Base-by-base conservation (phyloP, 2,329 filamentous ascomycete species). In the Lasiodiplodia gonubiensis region DNA sequence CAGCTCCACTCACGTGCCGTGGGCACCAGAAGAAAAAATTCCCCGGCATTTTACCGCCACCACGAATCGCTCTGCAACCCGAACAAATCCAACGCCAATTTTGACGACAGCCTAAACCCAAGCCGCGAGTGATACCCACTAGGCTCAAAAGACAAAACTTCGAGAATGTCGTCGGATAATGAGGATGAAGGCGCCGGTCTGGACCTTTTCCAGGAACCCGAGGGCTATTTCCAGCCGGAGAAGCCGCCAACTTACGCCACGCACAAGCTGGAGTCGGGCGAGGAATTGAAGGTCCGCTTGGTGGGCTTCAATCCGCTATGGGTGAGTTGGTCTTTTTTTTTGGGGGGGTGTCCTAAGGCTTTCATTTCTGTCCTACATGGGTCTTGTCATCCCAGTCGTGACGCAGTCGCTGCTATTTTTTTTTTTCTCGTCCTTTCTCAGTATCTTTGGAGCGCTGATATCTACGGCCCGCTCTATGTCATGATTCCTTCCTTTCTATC, bases 291-390 rank as follows among this genome's bases (percentile, higher is more conserved):
- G 61, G 86, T 97, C 70, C 88, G 92, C 73, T 87, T 97, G 14
- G 92, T 97, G 53, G 94, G 94, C 69, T 89, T 92, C 79, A 94
- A 92, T 82, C 92, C 93, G 27, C 86, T 96, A 16, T 97, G 96
- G 87, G 88, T 89, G 86, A 80, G 81, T 69, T 0, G 10, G 8
- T 18, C 25, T 53, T 12, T 25, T 18, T 10, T 35, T 64, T 23
- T 52, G n/a, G n/a, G n/a, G n/a, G n/a, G n/a, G n/a, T n/a, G 4
- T n/a, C 5, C 7, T 18, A n/a, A 5, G 18, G 1, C 12, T 48
- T 27, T 48, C 10, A 23, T 30, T 16, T n/a, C 16, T 46, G n/a
- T 53, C 18, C 10, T 12, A 25, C 14, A 14, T 18, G 18, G 1
- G 30, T 16, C 16, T 35, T 23, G 18, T 49, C 42, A 46, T n/a